Percentiles rank a stretch among this genome's conserved stretches.
Evolutionary conservation across 768 basidiomycete species (phyloP).

Genomic region (Mycena olivaceomarginata): DNA sequence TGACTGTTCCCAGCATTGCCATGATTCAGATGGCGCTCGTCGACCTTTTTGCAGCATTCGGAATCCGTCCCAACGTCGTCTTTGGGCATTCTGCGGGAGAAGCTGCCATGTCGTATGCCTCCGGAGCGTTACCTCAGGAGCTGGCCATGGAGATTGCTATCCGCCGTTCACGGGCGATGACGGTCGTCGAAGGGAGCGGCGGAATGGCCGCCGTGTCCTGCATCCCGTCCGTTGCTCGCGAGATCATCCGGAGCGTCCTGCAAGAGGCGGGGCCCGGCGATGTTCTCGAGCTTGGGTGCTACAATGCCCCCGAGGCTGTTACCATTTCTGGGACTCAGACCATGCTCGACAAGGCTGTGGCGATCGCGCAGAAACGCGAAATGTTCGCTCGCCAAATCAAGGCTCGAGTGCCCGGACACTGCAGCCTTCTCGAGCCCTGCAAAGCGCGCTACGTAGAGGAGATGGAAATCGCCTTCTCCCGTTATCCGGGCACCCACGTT

Average conservation of each 20-base stretch:
- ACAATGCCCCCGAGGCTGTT: slow-evolving; percentile 61
- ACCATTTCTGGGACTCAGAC: slow-evolving; percentile 57
- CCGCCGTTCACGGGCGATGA: slow-evolving; percentile 60
- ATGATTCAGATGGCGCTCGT: slow-evolving; percentile 15
- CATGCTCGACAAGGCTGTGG: slow-evolving; percentile 54
- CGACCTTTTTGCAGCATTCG: slow-evolving; percentile 60
- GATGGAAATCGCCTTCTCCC: slow-evolving; percentile 57
- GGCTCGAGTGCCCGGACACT: slow-evolving; percentile 62
- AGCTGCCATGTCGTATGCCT: slow-evolving; percentile 63
- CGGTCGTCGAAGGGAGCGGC: slow-evolving; percentile 53
- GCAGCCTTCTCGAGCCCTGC: slow-evolving; percentile 59
- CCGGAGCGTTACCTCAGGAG: slow-evolving; percentile 60
- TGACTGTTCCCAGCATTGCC: slow-evolving; percentile 50
- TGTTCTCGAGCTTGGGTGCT: slow-evolving; percentile 62
- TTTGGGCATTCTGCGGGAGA: slow-evolving; percentile 70
- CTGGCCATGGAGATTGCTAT: slow-evolving; percentile 66
- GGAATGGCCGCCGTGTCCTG: slow-evolving; percentile 69
- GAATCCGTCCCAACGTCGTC: slow-evolving; percentile 59
- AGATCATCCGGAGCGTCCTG: slow-evolving; percentile 47
- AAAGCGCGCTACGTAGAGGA: slow-evolving; percentile 48
- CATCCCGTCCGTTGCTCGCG: slow-evolving; percentile 49
- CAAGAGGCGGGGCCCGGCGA: slow-evolving; percentile 14
- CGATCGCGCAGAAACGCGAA: slow-evolving; percentile 49
- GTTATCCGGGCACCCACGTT: slow-evolving; percentile 51
- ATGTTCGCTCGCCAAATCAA: slow-evolving; percentile 59